Percentiles rank a stretch among this genome's conserved stretches.
phyloP scores from a whole-genome alignment of 192 early-diverging fungal species.

The Gonapodya sp. region DNA sequence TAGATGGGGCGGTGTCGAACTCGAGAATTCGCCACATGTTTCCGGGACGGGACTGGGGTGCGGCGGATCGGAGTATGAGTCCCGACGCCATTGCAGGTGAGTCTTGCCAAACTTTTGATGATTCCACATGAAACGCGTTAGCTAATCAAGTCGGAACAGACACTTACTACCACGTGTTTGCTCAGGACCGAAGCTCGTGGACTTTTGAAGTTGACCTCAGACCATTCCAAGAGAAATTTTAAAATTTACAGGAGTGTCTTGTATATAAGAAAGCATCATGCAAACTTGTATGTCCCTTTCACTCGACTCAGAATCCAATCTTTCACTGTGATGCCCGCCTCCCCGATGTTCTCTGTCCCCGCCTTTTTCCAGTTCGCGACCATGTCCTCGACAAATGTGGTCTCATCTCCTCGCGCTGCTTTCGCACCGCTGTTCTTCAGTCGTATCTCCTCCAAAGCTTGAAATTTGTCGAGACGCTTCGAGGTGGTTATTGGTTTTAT shows the following conservation, averaged over 20 bases:
- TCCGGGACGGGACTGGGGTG: not conserved
- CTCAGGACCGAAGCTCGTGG: not conserved
- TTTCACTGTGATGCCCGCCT: not conserved
- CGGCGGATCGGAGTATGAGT: not conserved
- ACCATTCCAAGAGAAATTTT: slow-evolving; percentile 7
- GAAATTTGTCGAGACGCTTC: not conserved
- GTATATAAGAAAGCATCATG: not conserved
- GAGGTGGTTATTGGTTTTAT: not conserved
- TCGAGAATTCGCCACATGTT: not conserved
- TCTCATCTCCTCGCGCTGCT: not conserved
- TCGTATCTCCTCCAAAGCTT: not conserved
- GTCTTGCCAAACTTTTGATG: not conserved
- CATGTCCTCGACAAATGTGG: not conserved
- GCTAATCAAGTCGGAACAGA: not conserved
- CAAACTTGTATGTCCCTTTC: not conserved
- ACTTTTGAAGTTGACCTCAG: not conserved
- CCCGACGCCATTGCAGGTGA: not conserved
- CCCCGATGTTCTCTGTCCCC: not conserved
- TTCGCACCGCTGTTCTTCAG: not conserved
- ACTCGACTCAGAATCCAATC: not conserved
- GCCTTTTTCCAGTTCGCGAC: not conserved
- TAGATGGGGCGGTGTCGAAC: not conserved
- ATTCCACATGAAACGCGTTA: not conserved
- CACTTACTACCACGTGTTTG: not conserved
- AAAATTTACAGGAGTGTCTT: not conserved